Percentiles rank a stretch among this genome's conserved stretches.
Evolutionary conservation across 768 basidiomycete species (phyloP).

Genomic region (Trametes cinnabarina): DNA sequence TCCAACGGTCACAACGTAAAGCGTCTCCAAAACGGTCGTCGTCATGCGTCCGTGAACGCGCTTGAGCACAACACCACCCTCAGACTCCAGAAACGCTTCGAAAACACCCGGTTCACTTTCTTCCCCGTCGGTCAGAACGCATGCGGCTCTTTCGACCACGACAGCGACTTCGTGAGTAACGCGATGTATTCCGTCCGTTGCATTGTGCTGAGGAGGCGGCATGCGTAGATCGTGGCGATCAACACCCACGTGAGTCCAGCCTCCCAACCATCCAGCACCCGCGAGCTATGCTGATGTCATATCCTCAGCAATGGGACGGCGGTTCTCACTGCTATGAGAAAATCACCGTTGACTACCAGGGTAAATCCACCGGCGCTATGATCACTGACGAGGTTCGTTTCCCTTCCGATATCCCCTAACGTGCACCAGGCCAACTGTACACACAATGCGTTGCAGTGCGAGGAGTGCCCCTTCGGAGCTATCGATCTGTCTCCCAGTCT

Average conservation of each 20-base stretch:
- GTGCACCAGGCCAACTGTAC: background rate
- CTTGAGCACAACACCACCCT: background rate
- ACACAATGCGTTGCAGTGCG: slow-evolving; percentile 45
- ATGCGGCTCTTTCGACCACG: slow-evolving; percentile 17
- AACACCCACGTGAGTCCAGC: slow-evolving; percentile 26
- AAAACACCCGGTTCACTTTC: slow-evolving; percentile 19
- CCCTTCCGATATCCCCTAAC: background rate
- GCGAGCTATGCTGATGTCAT: background rate
- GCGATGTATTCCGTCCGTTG: background rate
- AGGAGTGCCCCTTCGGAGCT: slow-evolving; percentile 57
- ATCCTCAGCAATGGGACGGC: slow-evolving; percentile 51
- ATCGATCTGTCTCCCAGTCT: slow-evolving; percentile 61
- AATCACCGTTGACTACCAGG: slow-evolving; percentile 60
- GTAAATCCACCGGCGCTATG: slow-evolving; percentile 53
- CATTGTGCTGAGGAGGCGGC: background rate
- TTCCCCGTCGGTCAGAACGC: slow-evolving; percentile 19
- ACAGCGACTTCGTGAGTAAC: slow-evolving; percentile 19
- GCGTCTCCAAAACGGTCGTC: slow-evolving; percentile 1
- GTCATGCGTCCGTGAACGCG: slow-evolving; percentile 10
- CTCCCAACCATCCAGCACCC: background rate
- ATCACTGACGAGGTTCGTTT: slow-evolving; percentile 61
- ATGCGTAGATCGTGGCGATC: slow-evolving; percentile 51
- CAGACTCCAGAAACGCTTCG: slow-evolving; percentile 14
- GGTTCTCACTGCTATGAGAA: slow-evolving; percentile 53
- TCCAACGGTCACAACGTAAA: background rate